Evolutionary conservation across 768 basidiomycete genomes (phyloP), one percentile per base, ranked within the genome.

Genomic region (Galerina sulciceps): DNA sequence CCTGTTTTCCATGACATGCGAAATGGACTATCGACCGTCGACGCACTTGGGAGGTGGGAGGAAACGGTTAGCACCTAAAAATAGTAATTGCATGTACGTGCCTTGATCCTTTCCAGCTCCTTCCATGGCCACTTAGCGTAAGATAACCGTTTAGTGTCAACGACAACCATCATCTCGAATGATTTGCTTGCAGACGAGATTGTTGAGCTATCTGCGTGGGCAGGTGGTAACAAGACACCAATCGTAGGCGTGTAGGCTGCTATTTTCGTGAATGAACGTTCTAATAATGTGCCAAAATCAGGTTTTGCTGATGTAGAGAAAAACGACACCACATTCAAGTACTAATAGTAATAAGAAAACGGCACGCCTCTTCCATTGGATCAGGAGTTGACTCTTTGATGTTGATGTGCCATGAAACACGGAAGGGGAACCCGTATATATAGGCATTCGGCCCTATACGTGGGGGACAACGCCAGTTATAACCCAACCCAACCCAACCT

Each of bases 1-100:
- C 65, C 37, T 76, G 66, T 23, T 57, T 60, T 11, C 68, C 72
- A 6, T 72, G 71, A 45, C 74, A 74, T 2, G 74, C 70, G 13
- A 78, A 60, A 55, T 79, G 75, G 3, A 72, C 69, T 9, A 69
- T 53, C 5, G n/a, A n/a, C n/a, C n/a, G n/a, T n/a, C n/a, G 52
- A 59, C 38, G 44, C 44, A 17, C 3, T 20, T 11, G 43, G 37
- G 37, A 55, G 54, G 20, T 37, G 10, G 17, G 14, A n/a, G 8
- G 44, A n/a, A 0, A 55, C 22, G 1, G 23, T n/a, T 18, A 46
- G 26, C 17, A 46, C 65, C 67, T 2, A 66, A 35, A 66, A 45
- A 18, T 20, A 61, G 42, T 66, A 55, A 17, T 34, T 41, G 4
- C 54, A 44, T 20, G 64, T 58, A 23, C 44, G 62, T 17, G 11